These are phyloP conservation scores for Leishmania major DNA, from an alignment of 208 protist genomes.

Conservation along the genomic window DNA sequence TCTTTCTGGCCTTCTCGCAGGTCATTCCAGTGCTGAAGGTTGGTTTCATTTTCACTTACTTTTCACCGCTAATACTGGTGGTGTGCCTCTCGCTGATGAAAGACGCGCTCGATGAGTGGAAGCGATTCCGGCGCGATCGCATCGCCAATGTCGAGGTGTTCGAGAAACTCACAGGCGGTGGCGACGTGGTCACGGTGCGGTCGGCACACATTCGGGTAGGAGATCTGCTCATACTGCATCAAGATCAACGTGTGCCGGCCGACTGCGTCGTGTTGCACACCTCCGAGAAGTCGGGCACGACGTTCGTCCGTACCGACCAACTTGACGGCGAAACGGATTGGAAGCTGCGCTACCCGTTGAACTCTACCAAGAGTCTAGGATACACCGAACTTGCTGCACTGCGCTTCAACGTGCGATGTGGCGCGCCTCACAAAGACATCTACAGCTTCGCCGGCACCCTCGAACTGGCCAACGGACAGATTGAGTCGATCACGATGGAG, in stretches of 20 bases:
- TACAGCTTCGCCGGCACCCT: conserved; percentile 96
- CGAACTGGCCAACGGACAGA: conserved; percentile 45
- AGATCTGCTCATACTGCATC: conserved; percentile 92
- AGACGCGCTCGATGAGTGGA: conserved; percentile 95
- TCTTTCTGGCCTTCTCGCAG: conserved; percentile 87
- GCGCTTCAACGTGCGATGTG: conserved; percentile 72
- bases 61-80: conserved; percentile 94
- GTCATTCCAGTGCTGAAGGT: conserved; percentile 77
- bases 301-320: conserved; percentile 98
- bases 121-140: conserved; percentile 91
- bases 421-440: conserved; percentile 94
- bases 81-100: conserved; percentile 91
- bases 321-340: conserved; percentile 99
- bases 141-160: conserved; percentile 79
- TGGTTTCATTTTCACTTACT: conserved; percentile 96
- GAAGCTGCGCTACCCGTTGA: conserved; percentile 91
- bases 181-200: conserved; percentile 49
- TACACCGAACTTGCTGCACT: conserved; percentile 36
- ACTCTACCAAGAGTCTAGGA: conserved; percentile 47
- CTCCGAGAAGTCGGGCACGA: conserved; percentile 93
- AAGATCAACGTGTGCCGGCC: conserved; percentile 95
- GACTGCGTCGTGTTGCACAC: conserved; percentile 97
- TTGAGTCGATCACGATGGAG: conserved; percentile 88
- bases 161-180: conserved; percentile 56
- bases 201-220: conserved; percentile 94